Evolutionary conservation across 768 basidiomycete species (phyloP), one percentile per base, ranked within the genome.

Genomic region (Leccinum truebloodii): DNA sequence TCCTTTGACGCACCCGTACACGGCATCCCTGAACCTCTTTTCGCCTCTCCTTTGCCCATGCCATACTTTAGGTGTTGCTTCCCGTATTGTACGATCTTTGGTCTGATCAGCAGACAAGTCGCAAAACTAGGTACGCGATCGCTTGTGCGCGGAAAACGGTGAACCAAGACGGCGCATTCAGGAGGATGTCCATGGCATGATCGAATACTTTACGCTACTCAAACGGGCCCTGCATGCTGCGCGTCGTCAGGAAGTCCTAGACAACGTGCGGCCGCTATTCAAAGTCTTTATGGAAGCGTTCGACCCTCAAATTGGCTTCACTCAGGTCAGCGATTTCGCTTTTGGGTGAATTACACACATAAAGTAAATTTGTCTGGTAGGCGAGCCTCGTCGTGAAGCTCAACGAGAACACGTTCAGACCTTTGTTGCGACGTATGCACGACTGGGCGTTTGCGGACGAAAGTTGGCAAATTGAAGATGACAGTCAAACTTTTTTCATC

Each of bases 361-460:
- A 20, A 28, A 28, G 34, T 7, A 32, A 28, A 2, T 53, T 53
- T 20, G 4, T 53, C 16, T 58, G 24, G 2, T 58, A 90, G 78
- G 81, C n/a, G 83, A 87, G 71, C 65, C 71, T 7, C 71, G 91
- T 95, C 10, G 85, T 93, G 57, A 98, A 98, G 74, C 79, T 99
- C 56, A 97, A 95, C 69, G 96, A 98, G 66, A 85, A 86, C 0
- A 82, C 89, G 0, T 98, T 98, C 86, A 84, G 86, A 63, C 95
- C 96, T 1, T 77, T 98, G 16, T 96, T 98, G 83, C 86, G 94
- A 57, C 87, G 88, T 57, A 74, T 95, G 59, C 94, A 92, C 67
- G 97, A 99, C 71, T 99, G 97, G 97, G 94, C 94, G 0, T 95
- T 95, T 67, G 82, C 81, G 1, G 78, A 79, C 59, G 82, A 81